These are phyloP conservation scores for Tulasnella calospora DNA, from an alignment of 768 basidiomycete genomes.

Conservation along the genomic window DNA sequence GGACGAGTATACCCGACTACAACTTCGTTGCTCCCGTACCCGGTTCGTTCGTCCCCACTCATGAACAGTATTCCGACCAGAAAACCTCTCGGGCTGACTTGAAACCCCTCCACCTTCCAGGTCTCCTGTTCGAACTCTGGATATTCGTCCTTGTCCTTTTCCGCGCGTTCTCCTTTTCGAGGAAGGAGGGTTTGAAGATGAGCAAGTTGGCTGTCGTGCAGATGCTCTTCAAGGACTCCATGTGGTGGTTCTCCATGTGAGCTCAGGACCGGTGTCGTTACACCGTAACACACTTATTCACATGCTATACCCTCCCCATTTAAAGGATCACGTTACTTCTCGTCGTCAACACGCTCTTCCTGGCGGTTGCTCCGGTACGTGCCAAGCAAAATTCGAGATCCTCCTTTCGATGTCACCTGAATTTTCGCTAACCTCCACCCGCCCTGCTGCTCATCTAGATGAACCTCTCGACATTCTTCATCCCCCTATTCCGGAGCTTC, in stretches of 20 bases:
- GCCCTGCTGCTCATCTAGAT: too few relatives aligned
- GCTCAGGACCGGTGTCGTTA: not conserved
- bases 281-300: not conserved
- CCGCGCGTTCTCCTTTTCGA: not conserved
- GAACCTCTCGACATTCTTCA: not conserved
- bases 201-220: not conserved
- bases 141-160: conserved; percentile 2
- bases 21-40: conserved; percentile 11
- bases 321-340: conserved; percentile 16
- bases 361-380: conserved; percentile 10
- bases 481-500: conserved; percentile 1
- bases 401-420: too few relatives aligned
- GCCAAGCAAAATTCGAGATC: too few relatives aligned
- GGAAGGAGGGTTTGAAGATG: not conserved
- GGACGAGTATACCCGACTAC: not conserved
- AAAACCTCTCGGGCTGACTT: too few relatives aligned
- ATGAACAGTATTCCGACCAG: too few relatives aligned
- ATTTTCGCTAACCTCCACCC: too few relatives aligned
- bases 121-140: conserved; percentile 21
- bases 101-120: too few relatives aligned
- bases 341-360: conserved; percentile 13
- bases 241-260: conserved; percentile 24
- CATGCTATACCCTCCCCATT: not conserved
- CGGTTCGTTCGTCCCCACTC: not conserved
- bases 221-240: conserved; percentile 12